Evolutionary conservation across 345 rosid species (phyloP).

Genomic region (Bruguiera sexangula): DNA sequence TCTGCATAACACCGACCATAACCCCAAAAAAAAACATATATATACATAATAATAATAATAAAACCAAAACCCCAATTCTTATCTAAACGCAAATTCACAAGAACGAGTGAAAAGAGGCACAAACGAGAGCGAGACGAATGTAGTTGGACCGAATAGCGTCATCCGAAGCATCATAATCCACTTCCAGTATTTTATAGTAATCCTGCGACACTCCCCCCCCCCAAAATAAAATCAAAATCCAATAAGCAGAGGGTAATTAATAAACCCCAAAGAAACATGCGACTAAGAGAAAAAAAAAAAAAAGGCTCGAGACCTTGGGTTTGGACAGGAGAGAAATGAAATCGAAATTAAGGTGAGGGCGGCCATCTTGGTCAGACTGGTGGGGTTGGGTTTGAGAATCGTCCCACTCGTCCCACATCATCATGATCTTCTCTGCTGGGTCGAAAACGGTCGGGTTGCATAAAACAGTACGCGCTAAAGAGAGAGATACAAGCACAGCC

Average conservation of each 20-base stretch:
- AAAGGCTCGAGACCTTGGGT: slow-evolving; percentile 47
- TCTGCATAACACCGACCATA: slow-evolving; percentile 39
- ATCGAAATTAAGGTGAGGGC: slow-evolving; percentile 56
- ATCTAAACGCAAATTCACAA: background rate
- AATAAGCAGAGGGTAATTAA: background rate
- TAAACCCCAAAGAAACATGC: no score
- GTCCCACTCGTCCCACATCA: slow-evolving; percentile 48
- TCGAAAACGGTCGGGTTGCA: no score
- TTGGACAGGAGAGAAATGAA: slow-evolving; percentile 56
- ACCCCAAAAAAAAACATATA: background rate
- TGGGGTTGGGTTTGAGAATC: slow-evolving; percentile 11
- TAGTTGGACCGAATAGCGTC: slow-evolving; percentile 88
- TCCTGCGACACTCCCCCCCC: slow-evolving; percentile 40
- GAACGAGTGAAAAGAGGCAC: background rate
- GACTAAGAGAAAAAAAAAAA: background rate
- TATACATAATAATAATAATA: no score
- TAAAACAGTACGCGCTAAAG: no score
- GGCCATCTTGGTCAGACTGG: slow-evolving; percentile 16
- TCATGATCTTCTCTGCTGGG: slow-evolving; percentile 14
- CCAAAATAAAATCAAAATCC: background rate
- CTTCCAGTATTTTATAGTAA: slow-evolving; percentile 81
- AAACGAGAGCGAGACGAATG: slow-evolving; percentile 90
- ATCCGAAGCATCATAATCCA: slow-evolving; percentile 73
- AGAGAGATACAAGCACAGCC: no score
- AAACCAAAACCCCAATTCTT: background rate